These are phyloP conservation scores for Paracamarosporium sp. DNA, from an alignment of 2,329 filamentous ascomycete genomes.

Conservation along the genomic window DNA sequence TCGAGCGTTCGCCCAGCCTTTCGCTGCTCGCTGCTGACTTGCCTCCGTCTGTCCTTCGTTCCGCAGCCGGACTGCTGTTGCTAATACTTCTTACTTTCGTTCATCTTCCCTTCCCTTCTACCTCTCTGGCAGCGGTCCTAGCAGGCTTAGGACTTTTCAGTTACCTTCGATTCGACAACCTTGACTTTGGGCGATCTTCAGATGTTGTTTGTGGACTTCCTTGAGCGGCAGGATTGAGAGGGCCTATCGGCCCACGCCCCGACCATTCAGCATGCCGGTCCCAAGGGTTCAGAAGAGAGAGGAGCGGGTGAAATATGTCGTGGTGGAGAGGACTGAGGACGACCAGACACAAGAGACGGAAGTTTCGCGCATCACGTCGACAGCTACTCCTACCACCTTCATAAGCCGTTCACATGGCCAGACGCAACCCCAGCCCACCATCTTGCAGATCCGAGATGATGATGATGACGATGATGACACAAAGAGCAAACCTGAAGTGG, in stretches of 20 bases:
- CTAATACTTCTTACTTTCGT: constrained; percentile 43
- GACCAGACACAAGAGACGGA: constrained; percentile 20
- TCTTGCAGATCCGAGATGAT: constrained; percentile 13
- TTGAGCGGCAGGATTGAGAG: constrained; percentile 43
- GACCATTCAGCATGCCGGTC: constrained; percentile 33
- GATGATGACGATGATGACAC: constrained; percentile 22
- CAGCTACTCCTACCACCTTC: constrained; percentile 27
- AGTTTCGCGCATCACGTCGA: constrained; percentile 6
- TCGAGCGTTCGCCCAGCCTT: constrained; percentile 44
- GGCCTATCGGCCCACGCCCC: constrained; percentile 26
- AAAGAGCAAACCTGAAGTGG: constrained; percentile 20
- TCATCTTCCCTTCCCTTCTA: constrained; percentile 28
- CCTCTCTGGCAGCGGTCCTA: constrained; percentile 39
- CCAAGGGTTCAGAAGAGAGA: constrained; percentile 27
- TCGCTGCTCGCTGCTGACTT: constrained; percentile 41
- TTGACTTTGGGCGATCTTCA: constrained; percentile 33
- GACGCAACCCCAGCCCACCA: constrained; percentile 18
- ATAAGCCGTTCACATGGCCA: constrained; percentile 20
- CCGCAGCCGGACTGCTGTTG: constrained; percentile 46
- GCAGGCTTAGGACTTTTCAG: constrained; percentile 40
- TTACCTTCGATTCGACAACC: constrained; percentile 18
- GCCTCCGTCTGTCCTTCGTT: constrained; percentile 41
- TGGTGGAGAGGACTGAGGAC: constrained; percentile 31
- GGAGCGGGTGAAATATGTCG: constrained; percentile 34
- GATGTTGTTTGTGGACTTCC: constrained; percentile 42